Evolutionary conservation across 345 rosid genomes (phyloP).

Genomic region (Populus alba): DNA sequence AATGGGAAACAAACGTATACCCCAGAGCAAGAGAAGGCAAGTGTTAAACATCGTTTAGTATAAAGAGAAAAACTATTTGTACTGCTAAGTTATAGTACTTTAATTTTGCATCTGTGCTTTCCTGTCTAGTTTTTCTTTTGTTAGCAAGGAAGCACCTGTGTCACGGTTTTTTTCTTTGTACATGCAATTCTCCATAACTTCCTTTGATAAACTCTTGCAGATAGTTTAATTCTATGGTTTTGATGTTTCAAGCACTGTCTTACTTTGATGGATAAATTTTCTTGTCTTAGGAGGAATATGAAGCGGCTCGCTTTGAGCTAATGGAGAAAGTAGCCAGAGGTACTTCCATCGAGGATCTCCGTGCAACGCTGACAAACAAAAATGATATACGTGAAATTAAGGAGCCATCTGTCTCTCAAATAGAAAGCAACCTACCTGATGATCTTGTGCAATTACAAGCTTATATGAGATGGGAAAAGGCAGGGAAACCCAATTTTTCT

Average conservation of each 20-base stretch:
- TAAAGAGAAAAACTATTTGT: neutral
- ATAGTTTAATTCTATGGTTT: neutral
- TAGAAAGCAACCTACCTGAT: slow-evolving; percentile 44
- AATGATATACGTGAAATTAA: slow-evolving; percentile 42
- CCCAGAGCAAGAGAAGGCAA: slow-evolving; percentile 76
- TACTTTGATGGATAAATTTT: neutral
- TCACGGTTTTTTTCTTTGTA: neutral
- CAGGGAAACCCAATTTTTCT: slow-evolving; percentile 68
- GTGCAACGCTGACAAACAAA: slow-evolving; percentile 57
- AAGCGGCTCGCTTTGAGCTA: slow-evolving; percentile 89
- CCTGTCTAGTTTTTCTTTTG: neutral
- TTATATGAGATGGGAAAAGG: slow-evolving; percentile 72
- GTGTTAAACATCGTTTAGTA: slow-evolving; percentile 5
- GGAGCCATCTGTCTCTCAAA: slow-evolving; percentile 35
- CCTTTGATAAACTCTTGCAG: neutral
- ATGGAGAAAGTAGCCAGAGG: slow-evolving; percentile 78
- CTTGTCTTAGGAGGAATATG: slow-evolving; percentile 72
- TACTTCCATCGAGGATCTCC: slow-evolving; percentile 67
- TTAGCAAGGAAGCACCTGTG: neutral
- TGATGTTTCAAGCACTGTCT: neutral
- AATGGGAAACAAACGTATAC: slow-evolving; percentile 84
- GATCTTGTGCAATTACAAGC: slow-evolving; percentile 65
- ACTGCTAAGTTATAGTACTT: neutral
- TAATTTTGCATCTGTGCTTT: neutral
- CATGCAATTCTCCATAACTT: neutral